phyloP scores from a whole-genome alignment of 257 asterid species.

The Solanum boliviense region DNA sequence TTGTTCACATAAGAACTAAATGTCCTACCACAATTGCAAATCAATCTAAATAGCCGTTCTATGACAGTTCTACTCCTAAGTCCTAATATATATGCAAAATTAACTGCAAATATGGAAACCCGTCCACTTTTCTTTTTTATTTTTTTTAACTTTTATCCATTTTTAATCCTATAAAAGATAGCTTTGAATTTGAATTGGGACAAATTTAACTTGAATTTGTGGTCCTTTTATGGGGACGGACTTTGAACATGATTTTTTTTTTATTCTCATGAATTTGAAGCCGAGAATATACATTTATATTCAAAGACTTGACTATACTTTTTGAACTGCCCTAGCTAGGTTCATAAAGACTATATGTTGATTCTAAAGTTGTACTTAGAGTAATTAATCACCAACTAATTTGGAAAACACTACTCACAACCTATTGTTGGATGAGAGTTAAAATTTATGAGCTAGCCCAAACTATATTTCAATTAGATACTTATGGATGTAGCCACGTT shows the following conservation, averaged over 20 bases:
- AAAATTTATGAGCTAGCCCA: background rate
- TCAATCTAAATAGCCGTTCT: no score
- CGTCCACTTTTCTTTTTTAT: no score
- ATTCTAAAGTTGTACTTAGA: background rate
- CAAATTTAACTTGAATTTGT: background rate
- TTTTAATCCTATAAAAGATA: no score
- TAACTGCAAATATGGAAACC: no score
- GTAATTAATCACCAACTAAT: background rate
- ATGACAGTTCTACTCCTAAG: no score
- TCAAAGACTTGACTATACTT: background rate
- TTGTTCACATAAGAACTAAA: background rate
- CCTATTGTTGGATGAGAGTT: background rate
- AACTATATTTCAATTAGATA: background rate
- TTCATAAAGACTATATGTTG: background rate
- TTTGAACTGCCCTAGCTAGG: background rate
- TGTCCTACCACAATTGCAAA: background rate
- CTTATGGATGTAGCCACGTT: background rate
- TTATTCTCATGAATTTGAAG: background rate
- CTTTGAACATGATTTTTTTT: background rate
- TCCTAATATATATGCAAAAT: no score
- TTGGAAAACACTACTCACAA: background rate
- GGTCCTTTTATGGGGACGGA: background rate
- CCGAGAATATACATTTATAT: background rate
- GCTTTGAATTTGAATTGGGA: background rate
- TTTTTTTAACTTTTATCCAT: no score